phyloP scores from a whole-genome alignment of 768 basidiomycete species.

The Agrocybe chaxingu region DNA sequence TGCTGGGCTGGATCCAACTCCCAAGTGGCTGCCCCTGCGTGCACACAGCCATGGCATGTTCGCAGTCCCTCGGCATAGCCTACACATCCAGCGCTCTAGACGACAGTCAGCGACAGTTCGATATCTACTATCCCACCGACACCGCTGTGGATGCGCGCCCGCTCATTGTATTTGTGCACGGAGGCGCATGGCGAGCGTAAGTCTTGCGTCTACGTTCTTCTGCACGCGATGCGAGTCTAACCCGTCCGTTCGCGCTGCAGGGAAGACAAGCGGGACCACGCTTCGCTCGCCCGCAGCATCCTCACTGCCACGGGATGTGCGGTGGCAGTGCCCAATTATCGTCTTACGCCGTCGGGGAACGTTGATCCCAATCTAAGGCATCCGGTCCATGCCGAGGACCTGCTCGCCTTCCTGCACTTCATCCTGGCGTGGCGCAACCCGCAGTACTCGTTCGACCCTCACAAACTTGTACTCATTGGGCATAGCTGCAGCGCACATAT shows the following conservation, averaged over 20 bases:
- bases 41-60: background rate
- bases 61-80: conserved; percentile 27
- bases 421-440: conserved; percentile 46
- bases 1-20: background rate
- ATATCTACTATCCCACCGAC: conserved; percentile 40
- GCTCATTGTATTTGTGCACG: conserved; percentile 75
- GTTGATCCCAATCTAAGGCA: conserved; percentile 48
- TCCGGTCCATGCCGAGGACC: conserved; percentile 68
- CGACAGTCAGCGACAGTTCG: conserved; percentile 46
- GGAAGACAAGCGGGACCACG: conserved; percentile 69
- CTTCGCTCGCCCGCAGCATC: conserved; percentile 49
- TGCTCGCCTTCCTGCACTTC: conserved; percentile 59
- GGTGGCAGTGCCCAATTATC: conserved; percentile 77
- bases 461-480: conserved; percentile 57
- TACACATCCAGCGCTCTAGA: conserved; percentile 27
- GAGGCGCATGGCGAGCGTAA: conserved; percentile 82
- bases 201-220: conserved; percentile 20
- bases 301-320: conserved; percentile 45
- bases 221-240: too few relatives aligned
- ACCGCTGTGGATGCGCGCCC: conserved; percentile 17
- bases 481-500: conserved; percentile 87
- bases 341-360: conserved; percentile 52
- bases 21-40: background rate
- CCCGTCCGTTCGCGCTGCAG: conserved; percentile 29
- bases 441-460: conserved; percentile 32